Evolutionary conservation across 2,329 filamentous ascomycete species (phyloP).

Genomic region (Taxawa tesnikishii): DNA sequence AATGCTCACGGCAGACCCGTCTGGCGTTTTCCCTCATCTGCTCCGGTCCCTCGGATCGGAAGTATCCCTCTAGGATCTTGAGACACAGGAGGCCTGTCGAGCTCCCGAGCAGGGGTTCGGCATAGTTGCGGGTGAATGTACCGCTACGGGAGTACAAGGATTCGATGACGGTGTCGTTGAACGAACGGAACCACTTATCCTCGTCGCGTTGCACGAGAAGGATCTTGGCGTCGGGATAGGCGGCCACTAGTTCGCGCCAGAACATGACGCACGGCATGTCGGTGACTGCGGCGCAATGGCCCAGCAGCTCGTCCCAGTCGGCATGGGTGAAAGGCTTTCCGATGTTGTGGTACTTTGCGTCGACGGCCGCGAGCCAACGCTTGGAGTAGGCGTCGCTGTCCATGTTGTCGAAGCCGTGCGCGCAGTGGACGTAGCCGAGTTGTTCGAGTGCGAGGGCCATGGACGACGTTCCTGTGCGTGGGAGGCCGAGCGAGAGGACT

Average conservation of each 20-base stretch:
- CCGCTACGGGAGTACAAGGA: not conserved
- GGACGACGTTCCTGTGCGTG: conserved; percentile 13
- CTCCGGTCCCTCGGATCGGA: not conserved
- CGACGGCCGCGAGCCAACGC: conserved; percentile 13
- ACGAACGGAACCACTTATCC: conserved; percentile 14
- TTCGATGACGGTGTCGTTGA: conserved; percentile 5
- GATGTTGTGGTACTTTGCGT: conserved; percentile 11
- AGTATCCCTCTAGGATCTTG: too few relatives aligned
- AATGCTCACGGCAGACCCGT: conserved; percentile 5
- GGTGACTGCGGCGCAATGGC: conserved; percentile 17
- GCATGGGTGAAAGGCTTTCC: conserved; percentile 6
- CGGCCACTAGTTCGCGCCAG: conserved; percentile 19
- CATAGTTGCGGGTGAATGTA: not conserved
- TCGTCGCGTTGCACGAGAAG: conserved; percentile 19
- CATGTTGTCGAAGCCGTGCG: conserved; percentile 12
- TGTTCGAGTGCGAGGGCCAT: conserved; percentile 11
- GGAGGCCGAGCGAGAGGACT: conserved; percentile 12
- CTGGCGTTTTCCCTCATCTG: not conserved
- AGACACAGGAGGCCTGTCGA: not conserved
- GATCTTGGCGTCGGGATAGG: conserved; percentile 26
- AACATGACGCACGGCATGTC: conserved; percentile 23
- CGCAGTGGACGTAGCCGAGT: conserved; percentile 11
- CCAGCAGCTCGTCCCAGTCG: conserved; percentile 20
- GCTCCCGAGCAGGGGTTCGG: not conserved
- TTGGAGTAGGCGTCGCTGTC: conserved; percentile 11